These are phyloP conservation scores for Catharanthus roseus DNA, from an alignment of 257 asterid species.

Conservation along the genomic window DNA sequence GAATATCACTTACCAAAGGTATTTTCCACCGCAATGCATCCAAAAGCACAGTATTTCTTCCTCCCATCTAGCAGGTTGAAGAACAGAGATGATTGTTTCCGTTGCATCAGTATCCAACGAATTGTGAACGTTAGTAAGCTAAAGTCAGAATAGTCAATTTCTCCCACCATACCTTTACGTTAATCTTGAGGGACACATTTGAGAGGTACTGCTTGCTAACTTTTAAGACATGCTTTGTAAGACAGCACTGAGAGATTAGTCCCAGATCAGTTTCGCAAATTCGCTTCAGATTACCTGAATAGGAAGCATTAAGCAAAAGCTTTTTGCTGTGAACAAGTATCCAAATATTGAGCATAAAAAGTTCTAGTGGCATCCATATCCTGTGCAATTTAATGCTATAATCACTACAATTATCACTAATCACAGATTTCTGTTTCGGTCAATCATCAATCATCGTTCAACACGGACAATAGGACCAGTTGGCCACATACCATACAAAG, in stretches of 20 bases:
- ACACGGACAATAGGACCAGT: not conserved
- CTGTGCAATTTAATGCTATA: not conserved
- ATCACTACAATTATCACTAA: not conserved
- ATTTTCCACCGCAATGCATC: slow-evolving; percentile 31
- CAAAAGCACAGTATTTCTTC: slow-evolving; percentile 30
- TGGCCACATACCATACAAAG: slow-evolving; percentile 21
- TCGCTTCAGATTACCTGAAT: slow-evolving; percentile 29
- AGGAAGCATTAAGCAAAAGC: not conserved
- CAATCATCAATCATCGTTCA: not conserved
- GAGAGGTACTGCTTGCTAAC: slow-evolving; percentile 27
- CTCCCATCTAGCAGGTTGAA: slow-evolving; percentile 23
- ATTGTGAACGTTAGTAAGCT: not conserved
- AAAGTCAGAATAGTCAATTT: not conserved
- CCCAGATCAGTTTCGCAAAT: slow-evolving; percentile 34
- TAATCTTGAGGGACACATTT: slow-evolving; percentile 30
- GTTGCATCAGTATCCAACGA: not conserved
- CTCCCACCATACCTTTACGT: slow-evolving; percentile 21
- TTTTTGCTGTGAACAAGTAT: not conserved
- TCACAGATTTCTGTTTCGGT: too few relatives aligned
- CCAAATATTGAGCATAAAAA: not conserved
- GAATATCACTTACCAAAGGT: slow-evolving; percentile 30
- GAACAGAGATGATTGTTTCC: not conserved
- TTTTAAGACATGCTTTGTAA: slow-evolving; percentile 27
- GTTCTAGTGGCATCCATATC: not conserved
- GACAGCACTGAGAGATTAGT: slow-evolving; percentile 32